phyloP scores from a whole-genome alignment of 2,329 filamentous ascomycete genomes.

The Lasiodiplodia sp. region DNA sequence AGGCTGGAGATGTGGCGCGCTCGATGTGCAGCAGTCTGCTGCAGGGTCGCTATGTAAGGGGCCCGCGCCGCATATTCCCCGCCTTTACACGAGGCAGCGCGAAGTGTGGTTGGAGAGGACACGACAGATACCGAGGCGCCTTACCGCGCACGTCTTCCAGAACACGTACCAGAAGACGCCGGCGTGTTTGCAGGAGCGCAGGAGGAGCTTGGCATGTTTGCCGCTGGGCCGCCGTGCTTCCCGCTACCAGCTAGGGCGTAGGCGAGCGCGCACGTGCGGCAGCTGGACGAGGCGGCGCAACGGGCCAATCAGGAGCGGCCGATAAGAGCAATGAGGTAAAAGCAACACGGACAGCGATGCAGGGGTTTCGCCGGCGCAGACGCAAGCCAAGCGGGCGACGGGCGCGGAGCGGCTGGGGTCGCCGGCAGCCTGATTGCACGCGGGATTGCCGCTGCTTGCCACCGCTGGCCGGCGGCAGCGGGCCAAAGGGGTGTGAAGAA shows the following conservation, averaged over 20 bases:
- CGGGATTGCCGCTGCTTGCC: neutral
- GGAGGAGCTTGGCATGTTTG: conserved; percentile 23
- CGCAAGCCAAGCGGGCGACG: conserved; percentile 20
- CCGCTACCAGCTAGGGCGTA: neutral
- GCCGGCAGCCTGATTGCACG: conserved; percentile 13
- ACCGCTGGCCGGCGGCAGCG: neutral
- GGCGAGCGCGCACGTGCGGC: conserved; percentile 14
- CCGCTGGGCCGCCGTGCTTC: neutral
- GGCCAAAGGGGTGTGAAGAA: neutral
- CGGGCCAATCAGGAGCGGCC: conserved; percentile 4
- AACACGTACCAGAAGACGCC: neutral
- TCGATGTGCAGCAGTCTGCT: neutral
- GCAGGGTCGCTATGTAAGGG: conserved; percentile 22
- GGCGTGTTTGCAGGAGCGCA: conserved; percentile 18
- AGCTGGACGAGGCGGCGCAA: neutral
- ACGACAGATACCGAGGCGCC: conserved; percentile 10
- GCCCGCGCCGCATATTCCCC: conserved; percentile 16
- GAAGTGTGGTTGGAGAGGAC: neutral
- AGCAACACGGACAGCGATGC: conserved; percentile 15
- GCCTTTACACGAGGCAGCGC: conserved; percentile 20
- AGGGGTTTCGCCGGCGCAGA: conserved; percentile 20
- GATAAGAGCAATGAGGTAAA: conserved; percentile 27
- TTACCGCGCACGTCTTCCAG: neutral
- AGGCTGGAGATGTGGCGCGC: neutral
- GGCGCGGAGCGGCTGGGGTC: conserved; percentile 9